A percentile compares a stretch with the other conserved stretches of the same genome.
phyloP scores from a whole-genome alignment of 2,329 filamentous ascomycete genomes.

The Xylaria sp. region DNA sequence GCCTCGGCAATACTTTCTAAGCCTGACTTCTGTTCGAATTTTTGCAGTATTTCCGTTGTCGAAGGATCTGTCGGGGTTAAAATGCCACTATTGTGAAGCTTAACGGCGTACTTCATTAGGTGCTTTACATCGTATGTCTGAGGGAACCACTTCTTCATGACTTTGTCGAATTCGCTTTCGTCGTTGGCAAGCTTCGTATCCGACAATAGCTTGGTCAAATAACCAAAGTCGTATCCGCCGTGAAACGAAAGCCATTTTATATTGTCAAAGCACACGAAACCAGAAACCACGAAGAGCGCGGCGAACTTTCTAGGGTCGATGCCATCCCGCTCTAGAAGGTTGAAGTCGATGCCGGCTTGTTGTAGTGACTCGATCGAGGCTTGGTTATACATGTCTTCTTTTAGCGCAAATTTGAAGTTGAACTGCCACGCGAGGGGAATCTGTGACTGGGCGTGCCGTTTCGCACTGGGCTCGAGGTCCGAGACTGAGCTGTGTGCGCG shows the following conservation, averaged over 20 bases:
- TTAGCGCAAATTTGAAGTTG: constrained; percentile 96
- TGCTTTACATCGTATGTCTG: constrained; percentile 97
- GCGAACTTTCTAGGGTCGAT: constrained; percentile 93
- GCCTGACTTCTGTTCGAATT: constrained; percentile 89
- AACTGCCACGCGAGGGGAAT: constrained; percentile 97
- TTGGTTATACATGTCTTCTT: constrained; percentile 97
- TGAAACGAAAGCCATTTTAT: constrained; percentile 98
- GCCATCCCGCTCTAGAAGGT: constrained; percentile 83
- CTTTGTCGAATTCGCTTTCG: constrained; percentile 87
- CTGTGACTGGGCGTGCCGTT: constrained; percentile 59
- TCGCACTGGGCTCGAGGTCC: constrained; percentile 54
- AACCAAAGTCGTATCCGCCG: constrained; percentile 97
- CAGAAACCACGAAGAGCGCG: constrained; percentile 88
- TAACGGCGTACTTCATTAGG: constrained; percentile 89
- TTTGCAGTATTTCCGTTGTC: constrained; percentile 79
- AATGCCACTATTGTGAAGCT: constrained; percentile 72
- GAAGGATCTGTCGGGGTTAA: constrained; percentile 71
- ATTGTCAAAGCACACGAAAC: constrained; percentile 85
- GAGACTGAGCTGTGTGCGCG: constrained; percentile 63
- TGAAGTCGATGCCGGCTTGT: constrained; percentile 92
- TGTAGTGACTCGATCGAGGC: constrained; percentile 92
- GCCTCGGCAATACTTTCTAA: constrained; percentile 94
- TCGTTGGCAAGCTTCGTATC: constrained; percentile 86
- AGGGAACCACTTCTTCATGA: constrained; percentile 93
- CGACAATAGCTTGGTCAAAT: constrained; percentile 92